A percentile compares a stretch with the other conserved stretches of the same genome.
Conservation (phyloP, 345 rosid genomes). For the Corymbia maculata region DNA sequence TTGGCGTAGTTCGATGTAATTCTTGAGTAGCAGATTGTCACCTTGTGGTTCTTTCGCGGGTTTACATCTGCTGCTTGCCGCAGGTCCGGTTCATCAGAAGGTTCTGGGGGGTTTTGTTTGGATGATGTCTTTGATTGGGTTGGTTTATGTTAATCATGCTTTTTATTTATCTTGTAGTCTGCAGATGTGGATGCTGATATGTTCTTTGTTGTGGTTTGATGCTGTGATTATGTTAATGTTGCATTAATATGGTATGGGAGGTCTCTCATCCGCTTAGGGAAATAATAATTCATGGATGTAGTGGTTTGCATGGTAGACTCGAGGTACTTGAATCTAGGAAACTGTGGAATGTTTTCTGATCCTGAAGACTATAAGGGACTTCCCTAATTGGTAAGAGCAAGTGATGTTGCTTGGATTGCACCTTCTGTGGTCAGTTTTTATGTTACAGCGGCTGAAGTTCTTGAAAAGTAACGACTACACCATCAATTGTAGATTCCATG, state of each 20-base stretch:
- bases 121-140: not conserved
- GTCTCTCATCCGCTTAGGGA: not conserved
- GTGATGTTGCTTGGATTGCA: not conserved
- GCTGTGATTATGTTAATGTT: not conserved
- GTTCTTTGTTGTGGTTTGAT: not conserved
- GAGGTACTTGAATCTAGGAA: not conserved
- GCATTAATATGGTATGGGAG: not conserved
- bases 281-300: not conserved
- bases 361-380: not conserved
- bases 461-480: slow-evolving; percentile 4
- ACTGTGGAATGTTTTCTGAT: not conserved
- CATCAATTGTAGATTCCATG: not conserved
- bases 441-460: slow-evolving; percentile 1
- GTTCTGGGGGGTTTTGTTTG: not conserved
- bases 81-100: not conserved
- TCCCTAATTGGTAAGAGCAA: not conserved
- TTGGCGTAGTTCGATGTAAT: not conserved
- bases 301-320: not conserved
- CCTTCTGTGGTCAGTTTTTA: not conserved
- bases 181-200: not conserved
- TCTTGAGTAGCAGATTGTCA: not conserved
- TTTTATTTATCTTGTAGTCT: not conserved
- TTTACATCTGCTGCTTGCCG: not conserved
- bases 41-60: not conserved
- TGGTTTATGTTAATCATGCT: not conserved